Conservation (phyloP, 2,329 filamentous ascomycete species). For the Didymosphaeria variabile region DNA sequence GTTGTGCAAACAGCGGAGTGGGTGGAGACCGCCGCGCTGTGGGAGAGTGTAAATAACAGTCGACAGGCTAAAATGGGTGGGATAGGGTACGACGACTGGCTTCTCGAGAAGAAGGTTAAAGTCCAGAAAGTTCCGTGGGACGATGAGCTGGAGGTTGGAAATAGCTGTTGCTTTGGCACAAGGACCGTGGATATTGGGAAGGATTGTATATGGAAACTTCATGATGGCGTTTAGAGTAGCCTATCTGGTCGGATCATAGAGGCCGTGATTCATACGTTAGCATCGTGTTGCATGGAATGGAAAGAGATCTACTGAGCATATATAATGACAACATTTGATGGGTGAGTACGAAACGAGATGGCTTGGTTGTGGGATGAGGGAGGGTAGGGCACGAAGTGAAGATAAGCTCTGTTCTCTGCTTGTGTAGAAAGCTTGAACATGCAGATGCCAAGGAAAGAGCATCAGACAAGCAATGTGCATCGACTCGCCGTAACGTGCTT, state of each 20-base stretch:
- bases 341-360: too few relatives aligned
- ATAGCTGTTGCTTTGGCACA: constrained; percentile 45
- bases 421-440: too few relatives aligned
- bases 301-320: neutral
- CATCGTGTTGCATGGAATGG: neutral
- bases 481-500: too few relatives aligned
- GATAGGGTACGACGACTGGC: constrained; percentile 27
- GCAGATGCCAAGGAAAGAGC: too few relatives aligned
- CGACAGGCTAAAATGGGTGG: neutral
- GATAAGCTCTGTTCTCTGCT: too few relatives aligned
- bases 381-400: too few relatives aligned
- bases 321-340: neutral
- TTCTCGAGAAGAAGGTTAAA: constrained; percentile 26
- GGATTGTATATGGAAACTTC: constrained; percentile 40
- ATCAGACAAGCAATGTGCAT: too few relatives aligned
- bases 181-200: constrained; percentile 31
- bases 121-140: constrained; percentile 15
- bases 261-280: neutral
- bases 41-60: constrained; percentile 1
- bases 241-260: neutral
- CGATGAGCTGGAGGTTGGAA: constrained; percentile 21
- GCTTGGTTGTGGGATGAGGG: too few relatives aligned
- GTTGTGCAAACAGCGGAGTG: neutral
- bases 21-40: neutral
- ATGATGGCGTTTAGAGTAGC: constrained; percentile 35